Evolutionary conservation across 2,329 filamentous ascomycete genomes (phyloP), one percentile per base, ranked within the genome.

Genomic region (Nothopassalora personata): DNA sequence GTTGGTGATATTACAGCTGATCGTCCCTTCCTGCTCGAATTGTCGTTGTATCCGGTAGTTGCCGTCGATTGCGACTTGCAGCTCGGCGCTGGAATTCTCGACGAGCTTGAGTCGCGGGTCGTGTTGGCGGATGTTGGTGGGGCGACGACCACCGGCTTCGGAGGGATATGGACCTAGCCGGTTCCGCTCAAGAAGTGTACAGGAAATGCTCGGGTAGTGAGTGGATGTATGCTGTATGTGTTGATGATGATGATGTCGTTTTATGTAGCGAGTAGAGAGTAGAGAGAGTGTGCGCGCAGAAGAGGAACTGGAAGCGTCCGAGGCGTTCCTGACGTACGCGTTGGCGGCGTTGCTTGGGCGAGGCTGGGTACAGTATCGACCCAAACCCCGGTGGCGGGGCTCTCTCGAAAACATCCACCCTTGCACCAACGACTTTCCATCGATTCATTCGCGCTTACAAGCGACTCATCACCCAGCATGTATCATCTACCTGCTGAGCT

Each of bases 401-500:
- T 43, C 8, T 7, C 13, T 43, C 15, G 39, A 15, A n/a, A 18
- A 43, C 39, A 18, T 15, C 39, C 10, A 36, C 15, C 34, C 34
- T 36, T 36, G 34, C 34, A 4, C 10, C 8, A 4, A 36, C 34
- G 15, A 36, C 34, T 10, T 15, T 36, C 15, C 34, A 15, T 34
- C 33, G 1, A 23, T 23, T 23, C 23, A 23, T 23, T 23, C 23
- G 23, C 23, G 23, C 23, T 23, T 23, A 1, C 23, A 23, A 23
- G 23, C 23, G 23, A 23, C 23, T 23, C 23, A 23, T 4, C 34
- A 36, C 34, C 45, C 45, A 11, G 45, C 6, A 47, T n/a, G 13
- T 43, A 43, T 43, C 9, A 43, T 43, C 54, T 66, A 48, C 64
- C 64, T 28, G 33, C 59, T 27, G 64, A 64, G 53, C 52, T 66